A percentile compares a stretch with the other conserved stretches of the same genome.
Conservation (phyloP, 1,284 basidiomycete species). For the Trichosporon sp. region DNA sequence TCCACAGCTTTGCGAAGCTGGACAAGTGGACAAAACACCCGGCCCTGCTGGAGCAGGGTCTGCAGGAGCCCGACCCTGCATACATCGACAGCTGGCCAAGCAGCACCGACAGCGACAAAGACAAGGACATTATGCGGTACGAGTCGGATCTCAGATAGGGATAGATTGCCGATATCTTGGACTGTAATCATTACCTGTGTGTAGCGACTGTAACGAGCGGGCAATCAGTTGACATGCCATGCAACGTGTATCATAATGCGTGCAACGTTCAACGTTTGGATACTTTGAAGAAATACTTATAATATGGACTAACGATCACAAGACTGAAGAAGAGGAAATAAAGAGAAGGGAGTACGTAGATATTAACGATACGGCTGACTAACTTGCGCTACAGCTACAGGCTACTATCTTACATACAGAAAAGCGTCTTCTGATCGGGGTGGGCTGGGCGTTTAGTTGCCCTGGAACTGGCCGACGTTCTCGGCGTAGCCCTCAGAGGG, state of each 20-base stretch:
- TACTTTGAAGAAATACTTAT: neutral
- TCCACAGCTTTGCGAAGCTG: neutral
- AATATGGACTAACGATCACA: constrained; percentile 2
- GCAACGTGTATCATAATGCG: neutral
- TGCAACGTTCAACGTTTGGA: constrained; percentile 2
- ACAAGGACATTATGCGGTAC: constrained; percentile 3
- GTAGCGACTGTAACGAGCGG: neutral
- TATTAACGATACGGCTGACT: constrained; percentile 8
- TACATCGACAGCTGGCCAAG: neutral
- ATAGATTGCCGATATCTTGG: neutral
- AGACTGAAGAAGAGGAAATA: neutral
- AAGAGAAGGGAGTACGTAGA: constrained; percentile 2
- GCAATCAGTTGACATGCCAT: constrained; percentile 2
- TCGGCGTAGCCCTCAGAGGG: neutral
- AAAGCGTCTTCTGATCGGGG: neutral
- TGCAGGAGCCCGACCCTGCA: neutral
- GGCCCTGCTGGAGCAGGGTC: neutral
- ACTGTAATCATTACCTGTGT: neutral
- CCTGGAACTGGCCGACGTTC: constrained; percentile 15
- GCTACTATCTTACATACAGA: neutral
- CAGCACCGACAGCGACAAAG: constrained; percentile 9
- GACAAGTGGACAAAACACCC: neutral
- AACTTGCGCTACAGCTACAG: constrained; percentile 9
- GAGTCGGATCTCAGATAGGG: neutral
- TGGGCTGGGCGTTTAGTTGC: neutral